Evolutionary conservation across 148 eudicot genomes (phyloP).

Genomic region (Cornus kousa): DNA sequence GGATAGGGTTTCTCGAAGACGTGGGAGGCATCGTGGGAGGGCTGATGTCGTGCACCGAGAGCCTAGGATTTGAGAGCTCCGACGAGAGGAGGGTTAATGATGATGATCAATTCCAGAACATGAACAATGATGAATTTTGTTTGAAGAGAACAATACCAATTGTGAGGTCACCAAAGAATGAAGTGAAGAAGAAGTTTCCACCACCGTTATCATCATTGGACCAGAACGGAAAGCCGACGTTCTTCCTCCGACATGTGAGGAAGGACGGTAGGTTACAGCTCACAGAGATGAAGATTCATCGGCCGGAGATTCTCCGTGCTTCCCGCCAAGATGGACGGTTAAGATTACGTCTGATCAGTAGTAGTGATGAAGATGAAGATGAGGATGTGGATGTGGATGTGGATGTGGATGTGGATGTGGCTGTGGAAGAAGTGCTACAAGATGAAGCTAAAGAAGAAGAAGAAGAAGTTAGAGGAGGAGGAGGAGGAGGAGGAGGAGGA

Average conservation of each 20-base stretch:
- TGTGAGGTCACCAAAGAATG: background rate
- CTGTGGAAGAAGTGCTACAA: conserved; percentile 8
- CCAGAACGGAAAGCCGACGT: conserved; percentile 36
- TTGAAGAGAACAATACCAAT: background rate
- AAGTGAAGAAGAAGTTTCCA: conserved; percentile 36
- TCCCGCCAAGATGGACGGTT: conserved; percentile 60
- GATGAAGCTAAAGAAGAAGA: background rate
- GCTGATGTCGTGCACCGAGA: conserved; percentile 58
- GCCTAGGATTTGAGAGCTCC: conserved; percentile 68
- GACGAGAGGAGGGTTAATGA: conserved; percentile 33
- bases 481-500: conserved; percentile 10
- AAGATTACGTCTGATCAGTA: conserved; percentile 33
- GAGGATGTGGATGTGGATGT: too few relatives aligned
- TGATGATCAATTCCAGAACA: conserved; percentile 14
- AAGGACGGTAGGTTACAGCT: conserved; percentile 53
- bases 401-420: too few relatives aligned
- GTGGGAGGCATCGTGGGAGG: conserved; percentile 29
- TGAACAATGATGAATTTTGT: background rate
- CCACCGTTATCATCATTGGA: conserved; percentile 58
- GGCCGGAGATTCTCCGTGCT: conserved; percentile 43
- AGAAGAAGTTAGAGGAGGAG: background rate
- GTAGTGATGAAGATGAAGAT: background rate
- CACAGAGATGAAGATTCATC: conserved; percentile 32
- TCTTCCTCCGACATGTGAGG: conserved; percentile 41
- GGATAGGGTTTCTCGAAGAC: conserved; percentile 25